Conservation (phyloP, 805 yeast genomes). For the Candida ovalis region DNA sequence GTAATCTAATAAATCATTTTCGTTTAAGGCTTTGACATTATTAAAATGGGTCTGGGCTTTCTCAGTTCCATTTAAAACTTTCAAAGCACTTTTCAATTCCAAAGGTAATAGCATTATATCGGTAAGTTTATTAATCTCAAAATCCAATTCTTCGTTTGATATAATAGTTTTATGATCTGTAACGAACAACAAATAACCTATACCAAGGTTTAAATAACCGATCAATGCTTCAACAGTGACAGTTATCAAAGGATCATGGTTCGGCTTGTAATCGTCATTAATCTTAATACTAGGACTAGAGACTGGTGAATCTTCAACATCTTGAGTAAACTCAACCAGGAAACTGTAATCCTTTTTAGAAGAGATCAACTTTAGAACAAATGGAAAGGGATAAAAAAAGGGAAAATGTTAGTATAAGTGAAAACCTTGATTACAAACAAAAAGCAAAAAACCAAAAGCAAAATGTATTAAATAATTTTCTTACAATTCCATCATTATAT, state of each 20-base stretch:
- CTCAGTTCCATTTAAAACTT: slow-evolving; percentile 1
- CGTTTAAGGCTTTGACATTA: too few relatives aligned
- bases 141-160: background rate
- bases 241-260: background rate
- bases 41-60: too few relatives aligned
- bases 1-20: background rate
- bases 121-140: slow-evolving; percentile 11
- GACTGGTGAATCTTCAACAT: background rate
- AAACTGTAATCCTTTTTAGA: background rate
- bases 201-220: slow-evolving; percentile 13
- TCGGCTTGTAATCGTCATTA: background rate
- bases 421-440: background rate
- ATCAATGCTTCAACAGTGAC: slow-evolving; percentile 5
- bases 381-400: background rate
- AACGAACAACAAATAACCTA: slow-evolving; percentile 19
- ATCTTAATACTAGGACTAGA: background rate
- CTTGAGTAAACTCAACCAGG: background rate
- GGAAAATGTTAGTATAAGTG: background rate
- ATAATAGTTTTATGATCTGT: slow-evolving; percentile 6
- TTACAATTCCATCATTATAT: slow-evolving; percentile 8
- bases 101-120: slow-evolving; percentile 20
- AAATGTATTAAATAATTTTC: too few relatives aligned
- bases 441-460: background rate
- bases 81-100: slow-evolving; percentile 8
- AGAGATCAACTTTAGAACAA: background rate